Evolutionary conservation across 2,329 filamentous ascomycete species (phyloP).

Genomic region (Ophiostoma sp.): DNA sequence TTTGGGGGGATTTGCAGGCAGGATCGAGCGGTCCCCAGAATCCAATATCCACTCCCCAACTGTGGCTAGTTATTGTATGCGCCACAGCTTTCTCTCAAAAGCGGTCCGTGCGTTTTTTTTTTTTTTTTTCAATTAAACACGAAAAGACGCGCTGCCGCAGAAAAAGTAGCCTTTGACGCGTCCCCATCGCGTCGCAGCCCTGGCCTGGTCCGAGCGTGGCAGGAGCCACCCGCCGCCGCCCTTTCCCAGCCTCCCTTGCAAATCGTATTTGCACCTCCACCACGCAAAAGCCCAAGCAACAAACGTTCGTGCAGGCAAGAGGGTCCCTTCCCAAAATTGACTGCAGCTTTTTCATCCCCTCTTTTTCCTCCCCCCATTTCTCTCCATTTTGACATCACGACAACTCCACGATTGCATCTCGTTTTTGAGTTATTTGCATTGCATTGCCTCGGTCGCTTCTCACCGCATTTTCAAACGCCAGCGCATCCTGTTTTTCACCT

Average conservation of each 20-base stretch:
- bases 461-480: background rate
- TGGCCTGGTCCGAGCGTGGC: conserved; percentile 22
- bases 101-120: conserved; percentile 26
- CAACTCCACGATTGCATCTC: background rate
- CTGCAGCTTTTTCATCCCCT: conserved; percentile 18
- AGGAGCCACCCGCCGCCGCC: conserved; percentile 21
- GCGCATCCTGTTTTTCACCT: background rate
- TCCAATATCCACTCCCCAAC: background rate
- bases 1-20: background rate
- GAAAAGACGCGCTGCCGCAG: conserved; percentile 28
- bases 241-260: conserved; percentile 29
- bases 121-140: conserved; percentile 34
- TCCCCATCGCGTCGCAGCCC: conserved; percentile 20
- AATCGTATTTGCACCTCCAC: background rate
- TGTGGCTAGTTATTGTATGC: conserved; percentile 23
- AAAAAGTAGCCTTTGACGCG: conserved; percentile 24
- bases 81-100: conserved; percentile 1
- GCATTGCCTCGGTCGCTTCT: background rate
- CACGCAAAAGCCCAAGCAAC: background rate
- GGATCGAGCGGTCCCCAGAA: background rate
- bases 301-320: conserved; percentile 11
- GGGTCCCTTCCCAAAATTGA: conserved; percentile 13
- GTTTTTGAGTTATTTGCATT: background rate
- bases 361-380: conserved; percentile 1
- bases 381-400: conserved; percentile 20